These are phyloP conservation scores for Akebia trifoliata DNA, from an alignment of 164 flowering plant genomes.

Conservation along the genomic window DNA sequence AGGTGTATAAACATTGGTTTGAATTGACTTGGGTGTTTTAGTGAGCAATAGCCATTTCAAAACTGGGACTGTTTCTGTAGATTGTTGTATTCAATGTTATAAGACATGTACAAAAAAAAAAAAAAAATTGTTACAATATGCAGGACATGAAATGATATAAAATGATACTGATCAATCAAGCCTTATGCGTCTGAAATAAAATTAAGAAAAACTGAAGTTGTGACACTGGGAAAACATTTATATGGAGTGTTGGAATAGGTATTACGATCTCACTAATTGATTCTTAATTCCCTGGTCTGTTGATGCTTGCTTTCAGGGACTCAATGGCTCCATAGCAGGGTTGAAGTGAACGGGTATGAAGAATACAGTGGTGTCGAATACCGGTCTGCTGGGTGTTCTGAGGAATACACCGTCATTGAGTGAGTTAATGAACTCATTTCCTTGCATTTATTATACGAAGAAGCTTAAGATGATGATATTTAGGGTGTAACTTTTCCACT, in stretches of 20 bases:
- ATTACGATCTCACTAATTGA: neutral
- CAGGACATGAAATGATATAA: too few species aligned
- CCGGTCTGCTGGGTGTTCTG: conserved; percentile 89
- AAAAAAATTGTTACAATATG: too few species aligned
- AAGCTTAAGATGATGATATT: neutral
- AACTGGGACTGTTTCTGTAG: too few species aligned
- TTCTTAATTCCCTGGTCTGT: neutral
- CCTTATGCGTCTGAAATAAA: too few species aligned
- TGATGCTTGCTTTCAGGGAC: conserved; percentile 42
- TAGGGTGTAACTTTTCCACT: neutral
- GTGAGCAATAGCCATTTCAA: too few species aligned
- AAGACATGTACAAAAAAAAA: too few species aligned
- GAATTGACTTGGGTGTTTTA: too few species aligned
- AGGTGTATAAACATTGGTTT: too few species aligned
- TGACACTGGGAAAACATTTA: neutral
- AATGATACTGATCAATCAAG: too few species aligned
- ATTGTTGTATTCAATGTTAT: too few species aligned
- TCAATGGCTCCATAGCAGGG: conserved; percentile 90
- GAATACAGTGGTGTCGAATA: conserved; percentile 82
- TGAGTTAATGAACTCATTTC: conserved; percentile 28
- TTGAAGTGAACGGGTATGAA: conserved; percentile 85
- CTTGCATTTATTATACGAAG: neutral
- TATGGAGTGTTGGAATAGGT: neutral
- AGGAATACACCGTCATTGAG: conserved; percentile 69
- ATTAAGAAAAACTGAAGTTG: too few species aligned